Percentiles rank a stretch among this genome's conserved stretches.
Conservation (phyloP, 352 stramenopile genomes). For the Blastocystis sp. region DNA sequence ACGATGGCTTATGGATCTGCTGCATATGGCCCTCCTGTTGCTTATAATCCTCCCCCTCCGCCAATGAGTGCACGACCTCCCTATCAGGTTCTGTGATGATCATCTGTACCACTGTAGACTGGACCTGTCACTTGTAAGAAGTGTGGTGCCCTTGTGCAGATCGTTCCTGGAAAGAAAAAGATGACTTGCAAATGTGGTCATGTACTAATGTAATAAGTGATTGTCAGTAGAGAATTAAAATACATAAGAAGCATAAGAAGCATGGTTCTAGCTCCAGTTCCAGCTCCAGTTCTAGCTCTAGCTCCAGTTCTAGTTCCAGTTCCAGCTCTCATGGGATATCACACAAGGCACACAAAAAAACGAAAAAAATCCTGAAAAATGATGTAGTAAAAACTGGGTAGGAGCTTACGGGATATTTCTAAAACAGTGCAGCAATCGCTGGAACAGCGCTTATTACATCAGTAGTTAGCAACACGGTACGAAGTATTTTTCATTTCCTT, state of each 20-base stretch:
- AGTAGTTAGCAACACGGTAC: background rate
- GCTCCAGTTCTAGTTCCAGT: conserved; percentile 15
- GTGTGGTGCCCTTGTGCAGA: background rate
- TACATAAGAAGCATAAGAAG: background rate
- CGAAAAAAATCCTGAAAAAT: background rate
- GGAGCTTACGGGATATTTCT: background rate
- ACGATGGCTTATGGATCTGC: background rate
- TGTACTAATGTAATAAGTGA: background rate
- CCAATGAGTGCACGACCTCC: background rate
- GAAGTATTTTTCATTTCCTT: background rate
- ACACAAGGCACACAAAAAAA: background rate
- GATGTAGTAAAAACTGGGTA: background rate
- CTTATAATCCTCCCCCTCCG: background rate
- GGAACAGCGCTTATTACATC: background rate
- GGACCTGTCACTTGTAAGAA: background rate
- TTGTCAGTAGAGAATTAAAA: background rate
- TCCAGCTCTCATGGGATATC: background rate
- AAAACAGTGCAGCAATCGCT: background rate
- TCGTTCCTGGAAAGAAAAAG: background rate
- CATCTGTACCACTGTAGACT: background rate
- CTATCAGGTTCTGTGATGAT: background rate
- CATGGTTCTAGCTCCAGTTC: background rate
- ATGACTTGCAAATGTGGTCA: conserved; percentile 15
- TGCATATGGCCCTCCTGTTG: background rate
- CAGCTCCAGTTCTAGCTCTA: conserved; percentile 27